Conservation (phyloP, 2,329 filamentous ascomycete genomes). For the Arthroderma sp. region DNA sequence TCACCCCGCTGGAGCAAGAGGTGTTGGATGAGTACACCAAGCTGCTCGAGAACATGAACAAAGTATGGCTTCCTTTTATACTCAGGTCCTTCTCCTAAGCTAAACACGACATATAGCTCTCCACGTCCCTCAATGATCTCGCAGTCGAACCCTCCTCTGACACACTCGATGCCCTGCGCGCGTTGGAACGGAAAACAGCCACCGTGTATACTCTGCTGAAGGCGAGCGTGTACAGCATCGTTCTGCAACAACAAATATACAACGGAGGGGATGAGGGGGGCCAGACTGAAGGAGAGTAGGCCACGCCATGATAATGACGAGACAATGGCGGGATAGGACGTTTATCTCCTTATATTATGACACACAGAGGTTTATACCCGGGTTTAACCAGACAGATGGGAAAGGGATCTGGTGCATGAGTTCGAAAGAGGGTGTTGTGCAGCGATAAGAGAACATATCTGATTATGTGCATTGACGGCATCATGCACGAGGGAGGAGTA, state of each 20-base stretch:
- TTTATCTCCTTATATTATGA: too few species aligned
- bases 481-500: neutral
- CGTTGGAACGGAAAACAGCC: slow-evolving; percentile 86
- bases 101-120: slow-evolving; percentile 19
- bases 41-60: slow-evolving; percentile 80
- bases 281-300: slow-evolving; percentile 8
- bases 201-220: slow-evolving; percentile 92
- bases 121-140: slow-evolving; percentile 41
- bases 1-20: slow-evolving; percentile 79
- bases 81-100: neutral
- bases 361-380: too few species aligned
- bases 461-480: neutral
- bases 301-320: neutral
- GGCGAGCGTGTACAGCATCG: slow-evolving; percentile 96
- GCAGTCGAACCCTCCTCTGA: slow-evolving; percentile 60
- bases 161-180: slow-evolving; percentile 63
- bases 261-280: slow-evolving; percentile 35
- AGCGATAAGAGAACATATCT: neutral
- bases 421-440: neutral
- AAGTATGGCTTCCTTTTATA: slow-evolving; percentile 42
- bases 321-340: too few species aligned
- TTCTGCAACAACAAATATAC: slow-evolving; percentile 90
- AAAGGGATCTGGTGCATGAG: too few species aligned
- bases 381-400: too few species aligned
- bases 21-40: slow-evolving; percentile 88